Evolutionary conservation across 441 rosid species (phyloP), one percentile per base, ranked within the genome.

Genomic region (California macrophylla): DNA sequence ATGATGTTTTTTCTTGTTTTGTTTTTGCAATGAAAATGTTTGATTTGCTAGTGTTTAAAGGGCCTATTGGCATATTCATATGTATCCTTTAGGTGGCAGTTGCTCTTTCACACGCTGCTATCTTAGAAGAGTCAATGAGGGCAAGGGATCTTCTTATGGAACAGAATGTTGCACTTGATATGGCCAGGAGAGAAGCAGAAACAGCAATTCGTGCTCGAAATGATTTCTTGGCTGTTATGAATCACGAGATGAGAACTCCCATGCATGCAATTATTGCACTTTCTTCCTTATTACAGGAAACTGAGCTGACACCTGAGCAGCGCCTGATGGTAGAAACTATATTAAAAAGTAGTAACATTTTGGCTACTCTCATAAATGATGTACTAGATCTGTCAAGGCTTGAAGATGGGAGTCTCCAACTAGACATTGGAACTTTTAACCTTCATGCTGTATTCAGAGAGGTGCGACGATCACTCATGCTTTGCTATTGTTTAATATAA

Each of bases 391-490:
- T 94, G 71, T 94, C 98, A 9, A 92, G 92, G 86, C 90, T 94
- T 74, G 99, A 94, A 83, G 99, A 94, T 85, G 99, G 98, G 40
- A 94, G 94, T 82, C 96, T 92, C 81, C 96, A 85, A 74, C 93
- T 94, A 75, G 93, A 94, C 26, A 71, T 83, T 45, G 86, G 70
- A 71, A 81, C 87, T 71, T 92, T 90, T 69, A 86, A 84, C 82
- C 88, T 94, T 72, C 88, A 80, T 77, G 73, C 78, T 50, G 81
- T 86, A 26, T 90, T 90, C 75, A 82, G 80, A 69, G 98, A 92
- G 97, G 98, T 90, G 70, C 25, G 68, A 26, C 9, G 5, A 18
- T 18, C 24, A 54, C 47, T 12, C n/a, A 40, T 40, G 34, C 34
- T n/a, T 30, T 30, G 34, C 3, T 30, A 30, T 30, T 30, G 34